Base-by-base conservation (phyloP, 2,329 filamentous ascomycete species). In the Cercospora sp. region DNA sequence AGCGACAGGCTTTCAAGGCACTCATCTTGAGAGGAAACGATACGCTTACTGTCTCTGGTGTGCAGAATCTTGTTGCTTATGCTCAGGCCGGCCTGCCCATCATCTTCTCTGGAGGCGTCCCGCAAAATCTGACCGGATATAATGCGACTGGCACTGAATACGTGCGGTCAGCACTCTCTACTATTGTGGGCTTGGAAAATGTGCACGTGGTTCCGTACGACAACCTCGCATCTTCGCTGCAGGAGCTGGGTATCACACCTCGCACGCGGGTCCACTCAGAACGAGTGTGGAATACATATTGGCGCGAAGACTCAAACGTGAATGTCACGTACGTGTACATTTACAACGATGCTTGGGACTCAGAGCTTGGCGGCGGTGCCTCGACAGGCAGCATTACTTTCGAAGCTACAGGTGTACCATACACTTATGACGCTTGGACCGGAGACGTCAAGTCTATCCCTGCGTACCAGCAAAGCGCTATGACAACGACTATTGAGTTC, bases 361-460 rank as follows among this genome's bases (percentile, higher is more conserved):
- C 60, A 16, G 63, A 68, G 40, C 68, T 70, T 16, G 76, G 73
- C 13, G 28, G 68, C 48, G 73, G 69, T 0, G 67, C 36, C 45
- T 69, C 63, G 20, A 66, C 26, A 18, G 78, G 77, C 5, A 70
- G 60, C 9, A 71, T 81, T 33, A 71, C 69, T 1, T 77, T 81
- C 45, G 68, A 71, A 18, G 75, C 69, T 12, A 78, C 71, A 16
- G 76, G 74, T 26, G 73, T 69, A 5, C 81, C 82, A 3, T 81
- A 79, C 68, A 33, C 75, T 31, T 79, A 79, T 62, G 75, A 84
- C 70, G 79, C 81, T 3, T 85, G 81, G 80, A 82, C 80, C 1
- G 83, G 82, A 7, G 71, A 74, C 5, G 63, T 74, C 28, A 77
- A 65, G 3, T 77, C 77, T 0, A 67, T 82, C 20, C 51, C 76